phyloP scores from a whole-genome alignment of 1,139 yeast genomes.

The Tardiomyces depauwii region DNA sequence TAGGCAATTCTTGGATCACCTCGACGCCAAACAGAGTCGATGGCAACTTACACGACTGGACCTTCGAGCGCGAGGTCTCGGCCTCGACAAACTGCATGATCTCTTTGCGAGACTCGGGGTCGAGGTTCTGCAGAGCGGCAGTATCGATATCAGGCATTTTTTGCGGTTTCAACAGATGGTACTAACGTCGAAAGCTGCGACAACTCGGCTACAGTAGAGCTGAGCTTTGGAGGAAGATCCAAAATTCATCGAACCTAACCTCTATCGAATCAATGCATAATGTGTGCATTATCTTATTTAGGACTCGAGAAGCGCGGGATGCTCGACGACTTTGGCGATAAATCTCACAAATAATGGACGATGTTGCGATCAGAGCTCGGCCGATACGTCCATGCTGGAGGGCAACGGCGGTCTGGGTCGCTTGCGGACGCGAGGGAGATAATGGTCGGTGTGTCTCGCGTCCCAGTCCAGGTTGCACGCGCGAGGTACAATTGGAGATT shows the following conservation, averaged over 20 bases:
- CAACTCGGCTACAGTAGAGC: too few species aligned
- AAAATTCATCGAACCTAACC: background rate
- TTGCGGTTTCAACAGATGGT: background rate
- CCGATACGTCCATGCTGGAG: background rate
- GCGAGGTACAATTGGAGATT: background rate
- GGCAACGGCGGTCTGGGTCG: background rate
- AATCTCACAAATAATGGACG: background rate
- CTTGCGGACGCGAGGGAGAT: background rate
- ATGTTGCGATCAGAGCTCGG: background rate
- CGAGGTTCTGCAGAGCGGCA: conserved; percentile 51
- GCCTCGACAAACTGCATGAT: conserved; percentile 65
- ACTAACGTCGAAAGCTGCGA: too few species aligned
- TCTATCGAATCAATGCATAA: too few species aligned
- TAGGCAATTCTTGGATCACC: too few species aligned
- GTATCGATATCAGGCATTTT: conserved; percentile 53
- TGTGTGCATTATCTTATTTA: too few species aligned
- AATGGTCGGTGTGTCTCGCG: background rate
- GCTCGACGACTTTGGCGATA: too few species aligned
- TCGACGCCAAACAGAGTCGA: too few species aligned
- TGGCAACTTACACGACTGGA: conserved; percentile 43
- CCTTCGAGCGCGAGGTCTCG: conserved; percentile 80
- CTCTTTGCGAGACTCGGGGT: conserved; percentile 62
- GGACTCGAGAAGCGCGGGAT: too few species aligned
- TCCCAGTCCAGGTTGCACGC: background rate
- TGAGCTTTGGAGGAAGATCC: too few species aligned